Base-by-base conservation (phyloP, 2,329 filamentous ascomycete genomes). In the Alternaria conjuncta region DNA sequence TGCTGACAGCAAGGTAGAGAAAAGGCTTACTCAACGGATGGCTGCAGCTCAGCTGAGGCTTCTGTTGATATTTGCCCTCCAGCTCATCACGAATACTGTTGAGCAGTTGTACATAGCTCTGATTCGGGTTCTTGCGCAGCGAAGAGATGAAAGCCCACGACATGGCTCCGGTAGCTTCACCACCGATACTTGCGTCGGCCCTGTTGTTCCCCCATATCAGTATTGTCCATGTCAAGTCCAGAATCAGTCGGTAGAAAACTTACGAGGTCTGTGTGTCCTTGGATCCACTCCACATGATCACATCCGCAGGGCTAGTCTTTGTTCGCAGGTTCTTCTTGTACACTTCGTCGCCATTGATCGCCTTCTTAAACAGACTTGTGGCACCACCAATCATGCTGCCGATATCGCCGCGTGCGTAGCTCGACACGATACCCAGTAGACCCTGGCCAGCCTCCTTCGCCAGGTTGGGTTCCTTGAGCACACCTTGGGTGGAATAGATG, bases 251-350 rank as follows among this genome's bases (percentile, higher is more conserved):
- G 46, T 23, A 15, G 15, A 23, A 32, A 6, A 89, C 91, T 83
- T 85, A 93, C 90, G 92, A 94, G 71, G 96, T 99, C 82, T 98
- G 96, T 65, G 90, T 89, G 78, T 99, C 96, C 82, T 97, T 97
- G 83, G 93, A 96, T 61, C 96, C 96, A 65, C 93, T 97, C 92
- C 94, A 97, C 92, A 97, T 97, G 78, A 99, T 89, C 30, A 99
- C 96, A 81, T 99, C 96, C 44, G 96, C 96, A 2, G 94, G 91
- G 58, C 92, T 96, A 15, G 96, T 98, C 84, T 96, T 96, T 45
- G 95, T 98, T 70, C 91, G 87, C 78, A 93, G 86, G 66, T 94
- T 92, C 78, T 89, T 90, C 82, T 96, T 87, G 80, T 94, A 90
- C 18, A 90, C 90, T 36, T 91, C 88, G 70, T 96, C 90, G 70